Conservation (phyloP, 2,329 filamentous ascomycete species). For the Calonectria pseudoturangicola region DNA sequence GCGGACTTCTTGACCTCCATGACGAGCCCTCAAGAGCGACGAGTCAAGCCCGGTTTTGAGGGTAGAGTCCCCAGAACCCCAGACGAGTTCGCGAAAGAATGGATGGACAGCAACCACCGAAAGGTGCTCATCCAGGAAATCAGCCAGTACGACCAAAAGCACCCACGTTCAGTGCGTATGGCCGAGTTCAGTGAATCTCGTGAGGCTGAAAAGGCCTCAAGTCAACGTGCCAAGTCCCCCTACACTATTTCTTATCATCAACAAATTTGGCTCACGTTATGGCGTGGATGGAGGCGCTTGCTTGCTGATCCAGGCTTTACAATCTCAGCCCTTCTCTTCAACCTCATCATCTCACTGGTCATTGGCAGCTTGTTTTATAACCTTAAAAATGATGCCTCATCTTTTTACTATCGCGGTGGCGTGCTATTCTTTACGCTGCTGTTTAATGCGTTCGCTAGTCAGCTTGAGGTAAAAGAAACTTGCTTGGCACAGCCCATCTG, state of each 20-base stretch:
- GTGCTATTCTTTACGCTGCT: conserved; percentile 71
- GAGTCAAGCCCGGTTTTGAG: conserved; percentile 57
- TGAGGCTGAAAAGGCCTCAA: conserved; percentile 52
- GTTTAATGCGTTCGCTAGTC: conserved; percentile 68
- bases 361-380: conserved; percentile 72
- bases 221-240: conserved; percentile 66
- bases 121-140: conserved; percentile 56
- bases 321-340: conserved; percentile 62
- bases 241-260: conserved; percentile 68
- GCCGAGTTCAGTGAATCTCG: conserved; percentile 50
- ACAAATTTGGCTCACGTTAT: conserved; percentile 66
- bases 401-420: conserved; percentile 68
- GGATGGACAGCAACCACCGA: conserved; percentile 55
- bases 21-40: conserved; percentile 62
- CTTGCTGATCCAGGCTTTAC: conserved; percentile 63
- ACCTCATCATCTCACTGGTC: conserved; percentile 70
- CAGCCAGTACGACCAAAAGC: conserved; percentile 52
- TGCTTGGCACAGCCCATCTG: accelerated
- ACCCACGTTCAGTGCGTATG: conserved; percentile 46
- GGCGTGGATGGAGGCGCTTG: conserved; percentile 62
- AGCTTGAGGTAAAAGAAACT: conserved; percentile 54
- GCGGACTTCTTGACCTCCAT: conserved; percentile 63
- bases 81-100: conserved; percentile 60
- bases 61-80: conserved; percentile 59
- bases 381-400: conserved; percentile 63